Conservation (phyloP, 139 green algal species). For the Limnomonas spitsbergensis region DNA sequence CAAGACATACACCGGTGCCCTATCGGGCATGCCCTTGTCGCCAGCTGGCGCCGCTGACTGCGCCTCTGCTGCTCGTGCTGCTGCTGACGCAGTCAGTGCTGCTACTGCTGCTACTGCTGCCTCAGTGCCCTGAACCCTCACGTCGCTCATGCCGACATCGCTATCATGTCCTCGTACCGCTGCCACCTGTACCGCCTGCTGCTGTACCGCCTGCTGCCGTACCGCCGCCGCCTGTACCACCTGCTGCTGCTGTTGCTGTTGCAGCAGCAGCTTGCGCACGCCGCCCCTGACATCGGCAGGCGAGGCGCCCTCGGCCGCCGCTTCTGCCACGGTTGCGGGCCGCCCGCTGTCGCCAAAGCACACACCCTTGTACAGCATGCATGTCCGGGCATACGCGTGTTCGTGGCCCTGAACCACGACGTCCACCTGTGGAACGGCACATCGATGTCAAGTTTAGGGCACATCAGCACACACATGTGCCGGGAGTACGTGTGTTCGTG, state of each 20-base stretch:
- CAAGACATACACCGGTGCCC: slow-evolving; percentile 28
- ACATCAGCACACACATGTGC: too few species aligned
- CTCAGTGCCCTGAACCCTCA: not conserved
- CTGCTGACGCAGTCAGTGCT: not conserved
- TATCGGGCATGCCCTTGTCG: not conserved
- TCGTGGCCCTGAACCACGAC: slow-evolving; percentile 33
- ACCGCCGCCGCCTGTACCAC: too few species aligned
- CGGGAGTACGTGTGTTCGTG: slow-evolving; percentile 36
- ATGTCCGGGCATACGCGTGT: slow-evolving; percentile 35
- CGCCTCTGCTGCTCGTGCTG: not conserved
- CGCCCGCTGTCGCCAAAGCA: not conserved
- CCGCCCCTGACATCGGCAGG: too few species aligned
- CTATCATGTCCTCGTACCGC: not conserved
- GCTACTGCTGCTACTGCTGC: not conserved
- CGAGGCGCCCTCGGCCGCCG: too few species aligned
- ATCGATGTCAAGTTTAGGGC: too few species aligned
- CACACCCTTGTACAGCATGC: slow-evolving; percentile 12
- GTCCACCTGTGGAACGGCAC: slow-evolving; percentile 20
- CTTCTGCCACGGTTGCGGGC: not conserved
- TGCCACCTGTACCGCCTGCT: not conserved
- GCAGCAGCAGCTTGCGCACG: too few species aligned
- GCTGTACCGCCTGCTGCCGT: not conserved
- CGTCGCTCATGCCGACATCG: not conserved
- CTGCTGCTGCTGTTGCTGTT: too few species aligned
- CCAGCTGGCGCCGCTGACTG: too few species aligned